Conservation (phyloP, 768 basidiomycete genomes). For the Gelatoporia subvermispora region DNA sequence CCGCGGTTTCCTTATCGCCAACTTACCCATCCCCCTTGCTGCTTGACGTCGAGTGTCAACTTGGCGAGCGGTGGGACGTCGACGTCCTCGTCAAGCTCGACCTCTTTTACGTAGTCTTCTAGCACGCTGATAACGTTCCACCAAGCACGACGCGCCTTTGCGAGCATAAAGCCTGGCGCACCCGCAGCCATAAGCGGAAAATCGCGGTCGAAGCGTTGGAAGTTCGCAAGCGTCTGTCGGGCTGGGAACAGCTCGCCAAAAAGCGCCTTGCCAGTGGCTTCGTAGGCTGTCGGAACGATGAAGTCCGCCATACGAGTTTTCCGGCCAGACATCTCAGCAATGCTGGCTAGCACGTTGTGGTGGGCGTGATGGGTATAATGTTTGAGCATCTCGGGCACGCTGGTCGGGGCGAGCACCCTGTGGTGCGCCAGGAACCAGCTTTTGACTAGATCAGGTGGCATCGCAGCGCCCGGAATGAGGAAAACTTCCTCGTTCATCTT, state of each 20-base stretch:
- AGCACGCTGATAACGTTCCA: constrained; percentile 10
- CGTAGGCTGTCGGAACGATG: constrained; percentile 13
- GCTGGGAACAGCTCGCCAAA: constrained; percentile 19
- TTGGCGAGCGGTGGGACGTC: constrained; percentile 2
- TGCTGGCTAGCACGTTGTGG: constrained; percentile 1
- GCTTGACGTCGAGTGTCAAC: background rate
- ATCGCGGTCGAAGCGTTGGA: constrained; percentile 16
- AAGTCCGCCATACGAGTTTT: constrained; percentile 6
- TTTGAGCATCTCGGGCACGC: constrained; percentile 6
- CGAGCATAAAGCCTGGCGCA: constrained; percentile 14
- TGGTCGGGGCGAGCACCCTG: constrained; percentile 9
- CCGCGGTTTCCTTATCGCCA: background rate
- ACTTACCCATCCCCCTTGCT: constrained; percentile 9
- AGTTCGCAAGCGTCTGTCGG: constrained; percentile 5
- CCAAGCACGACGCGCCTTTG: constrained; percentile 8
- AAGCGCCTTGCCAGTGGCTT: constrained; percentile 13
- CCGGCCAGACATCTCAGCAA: constrained; percentile 3
- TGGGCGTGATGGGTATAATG: constrained; percentile 7
- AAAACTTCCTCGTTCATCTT: constrained; percentile 16
- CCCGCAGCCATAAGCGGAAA: constrained; percentile 13
- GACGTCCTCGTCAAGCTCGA: background rate
- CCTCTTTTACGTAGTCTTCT: constrained; percentile 4
- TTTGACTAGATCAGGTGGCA: constrained; percentile 5
- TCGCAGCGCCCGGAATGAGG: background rate
- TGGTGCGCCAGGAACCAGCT: constrained; percentile 11